Percentiles rank a stretch among this genome's conserved stretches.
Evolutionary conservation across 495 filamentous ascomycete species (phyloP).

Genomic region (Lophiostoma macrostomum): DNA sequence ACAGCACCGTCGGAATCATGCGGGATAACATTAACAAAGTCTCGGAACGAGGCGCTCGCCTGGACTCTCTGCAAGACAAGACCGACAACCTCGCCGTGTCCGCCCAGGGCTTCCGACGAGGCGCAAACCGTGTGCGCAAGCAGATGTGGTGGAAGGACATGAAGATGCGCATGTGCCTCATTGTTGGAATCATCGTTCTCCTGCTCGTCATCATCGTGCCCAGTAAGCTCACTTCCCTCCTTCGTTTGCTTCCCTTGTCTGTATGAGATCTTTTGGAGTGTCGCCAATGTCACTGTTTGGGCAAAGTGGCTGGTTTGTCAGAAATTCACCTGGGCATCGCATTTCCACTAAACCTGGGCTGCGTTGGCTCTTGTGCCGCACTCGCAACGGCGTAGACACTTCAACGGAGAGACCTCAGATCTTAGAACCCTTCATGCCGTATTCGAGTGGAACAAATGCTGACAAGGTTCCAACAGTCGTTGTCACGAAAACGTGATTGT

Average conservation of each 20-base stretch:
- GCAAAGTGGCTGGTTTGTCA: too few species aligned
- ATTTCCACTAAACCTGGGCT: too few species aligned
- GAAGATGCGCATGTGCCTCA: conserved; percentile 98
- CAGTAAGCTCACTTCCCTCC: too few species aligned
- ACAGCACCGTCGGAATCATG: conserved; percentile 90
- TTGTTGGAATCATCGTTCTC: conserved; percentile 80
- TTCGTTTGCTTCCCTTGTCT: too few species aligned
- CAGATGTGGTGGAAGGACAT: conserved; percentile 94
- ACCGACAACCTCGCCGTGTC: conserved; percentile 88
- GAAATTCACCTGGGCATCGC: too few species aligned
- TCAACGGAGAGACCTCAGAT: too few species aligned
- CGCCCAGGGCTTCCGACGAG: conserved; percentile 89
- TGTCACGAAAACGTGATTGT: neutral
- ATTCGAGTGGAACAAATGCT: too few species aligned
- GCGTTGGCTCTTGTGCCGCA: too few species aligned
- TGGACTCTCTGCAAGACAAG: conserved; percentile 91
- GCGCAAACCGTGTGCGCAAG: conserved; percentile 93
- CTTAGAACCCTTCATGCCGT: too few species aligned
- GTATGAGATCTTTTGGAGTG: too few species aligned
- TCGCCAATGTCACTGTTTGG: too few species aligned
- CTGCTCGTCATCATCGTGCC: conserved; percentile 91
- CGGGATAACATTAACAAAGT: conserved; percentile 92
- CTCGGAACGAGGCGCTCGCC: conserved; percentile 81
- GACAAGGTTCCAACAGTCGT: conserved; percentile 6
- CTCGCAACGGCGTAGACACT: too few species aligned